Conservation (phyloP, 805 yeast genomes). For the Candida palmyrensis region DNA sequence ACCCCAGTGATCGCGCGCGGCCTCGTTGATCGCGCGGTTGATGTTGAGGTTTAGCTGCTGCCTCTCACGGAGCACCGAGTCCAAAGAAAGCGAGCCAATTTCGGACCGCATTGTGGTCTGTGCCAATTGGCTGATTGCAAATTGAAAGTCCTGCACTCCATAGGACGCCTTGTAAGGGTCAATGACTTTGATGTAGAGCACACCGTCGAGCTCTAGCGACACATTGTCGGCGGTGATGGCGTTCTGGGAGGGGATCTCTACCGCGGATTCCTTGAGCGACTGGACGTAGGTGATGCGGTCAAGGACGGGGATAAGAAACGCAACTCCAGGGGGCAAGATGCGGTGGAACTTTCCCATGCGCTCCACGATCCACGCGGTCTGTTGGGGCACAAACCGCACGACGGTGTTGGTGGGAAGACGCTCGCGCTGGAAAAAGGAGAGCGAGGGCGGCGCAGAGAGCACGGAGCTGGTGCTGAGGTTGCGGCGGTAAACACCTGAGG, state of each 20-base stretch:
- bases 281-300: slow-evolving; percentile 80
- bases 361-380: slow-evolving; percentile 87
- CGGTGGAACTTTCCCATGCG: slow-evolving; percentile 81
- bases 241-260: slow-evolving; percentile 77
- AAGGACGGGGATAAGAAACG: slow-evolving; percentile 64
- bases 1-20: slow-evolving; percentile 79
- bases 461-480: too few relatives aligned
- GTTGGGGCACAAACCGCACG: slow-evolving; percentile 80
- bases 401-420: slow-evolving; percentile 71
- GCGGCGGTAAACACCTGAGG: too few relatives aligned
- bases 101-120: slow-evolving; percentile 91
- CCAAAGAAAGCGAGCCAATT: slow-evolving; percentile 77
- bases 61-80: slow-evolving; percentile 73
- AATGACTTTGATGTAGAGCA: slow-evolving; percentile 67
- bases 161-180: slow-evolving; percentile 85
- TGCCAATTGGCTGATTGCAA: slow-evolving; percentile 79
- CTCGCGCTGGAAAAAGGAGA: slow-evolving; percentile 58
- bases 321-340: slow-evolving; percentile 68
- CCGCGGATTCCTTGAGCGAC: slow-evolving; percentile 76
- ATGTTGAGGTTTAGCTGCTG: slow-evolving; percentile 68
- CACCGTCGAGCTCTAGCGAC: slow-evolving; percentile 79
- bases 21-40: slow-evolving; percentile 76
- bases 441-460: too few relatives aligned
- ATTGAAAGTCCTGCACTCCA: slow-evolving; percentile 84
- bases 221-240: slow-evolving; percentile 87